Evolutionary conservation across 768 basidiomycete genomes (phyloP).

Genomic region (Crassisporium funariophilum): DNA sequence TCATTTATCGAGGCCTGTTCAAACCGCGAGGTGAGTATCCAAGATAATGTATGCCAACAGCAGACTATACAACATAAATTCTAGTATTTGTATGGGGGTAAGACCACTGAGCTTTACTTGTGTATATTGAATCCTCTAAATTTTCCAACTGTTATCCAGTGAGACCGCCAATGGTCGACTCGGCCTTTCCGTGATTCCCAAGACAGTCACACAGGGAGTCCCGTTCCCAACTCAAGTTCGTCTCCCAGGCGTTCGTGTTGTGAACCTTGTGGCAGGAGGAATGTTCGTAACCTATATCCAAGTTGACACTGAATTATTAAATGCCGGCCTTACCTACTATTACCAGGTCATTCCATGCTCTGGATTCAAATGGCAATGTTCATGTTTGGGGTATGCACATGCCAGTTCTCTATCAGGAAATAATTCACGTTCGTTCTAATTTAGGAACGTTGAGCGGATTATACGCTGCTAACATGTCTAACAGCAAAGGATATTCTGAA

Average conservation of each 20-base stretch:
- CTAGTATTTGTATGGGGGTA: conserved; percentile 58
- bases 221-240: conserved; percentile 67
- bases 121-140: not conserved
- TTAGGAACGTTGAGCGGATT: conserved; percentile 64
- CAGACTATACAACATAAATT: not conserved
- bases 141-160: conserved; percentile 36
- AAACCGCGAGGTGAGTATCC: conserved; percentile 63
- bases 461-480: conserved; percentile 32
- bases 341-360: conserved; percentile 81
- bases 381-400: conserved; percentile 77
- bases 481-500: conserved; percentile 58
- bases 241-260: conserved; percentile 63
- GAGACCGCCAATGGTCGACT: conserved; percentile 64
- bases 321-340: not conserved
- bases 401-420: not conserved
- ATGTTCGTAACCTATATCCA: conserved; percentile 52
- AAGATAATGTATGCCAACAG: not conserved
- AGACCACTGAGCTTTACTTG: conserved; percentile 20
- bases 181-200: conserved; percentile 47
- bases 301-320: conserved; percentile 1
- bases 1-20: conserved; percentile 72
- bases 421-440: not conserved
- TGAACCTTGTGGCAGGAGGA: conserved; percentile 77
- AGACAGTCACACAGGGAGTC: conserved; percentile 38
- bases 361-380: conserved; percentile 73